Base-by-base conservation (phyloP, 2,329 filamentous ascomycete genomes). In the Colletotrichum eremochloae region DNA sequence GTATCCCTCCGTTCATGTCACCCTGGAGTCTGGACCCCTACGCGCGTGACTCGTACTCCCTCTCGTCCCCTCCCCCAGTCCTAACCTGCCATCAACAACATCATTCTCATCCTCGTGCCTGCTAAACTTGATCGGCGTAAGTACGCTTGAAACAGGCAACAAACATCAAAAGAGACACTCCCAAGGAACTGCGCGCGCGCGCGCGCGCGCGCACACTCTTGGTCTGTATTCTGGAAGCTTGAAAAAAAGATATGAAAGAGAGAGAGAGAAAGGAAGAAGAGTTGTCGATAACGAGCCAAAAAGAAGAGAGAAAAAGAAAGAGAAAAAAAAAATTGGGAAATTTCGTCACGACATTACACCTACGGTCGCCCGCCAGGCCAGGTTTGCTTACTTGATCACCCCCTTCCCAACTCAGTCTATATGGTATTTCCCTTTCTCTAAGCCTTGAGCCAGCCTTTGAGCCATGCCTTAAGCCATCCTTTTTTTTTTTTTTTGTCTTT, bases 391-490 rank as follows among this genome's bases (percentile, higher is more conserved):
- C 67, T 62, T 31, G 56, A 48, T 64, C 40, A 36, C 52, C 40
- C 42, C 14, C 24, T 24, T 24, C 24, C 15, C 18, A 15, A 11
- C 6, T 33, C 56, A 44, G 55, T 74, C 68, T 74, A 74, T 72
- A 53, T 74, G 68, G 72, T 74, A 69, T 74, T 57, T 63, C 63
- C 62, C 46, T 63, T 61, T 65, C 20, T 61, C 52, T 56, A 58
- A 38, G 50, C 31, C n/a, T 24, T 24, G 24, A 24, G 24, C 11
- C 8, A 2, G 4, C 62, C 60, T 31, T 3, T 24, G 24, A 24
- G 15, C 61, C 48, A 31, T 24, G 48, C 24, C 24, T 31, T 31
- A 7, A 1, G 5, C 7, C 24, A 11, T 9, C 2, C n/a, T 44
- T 5, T 44, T n/a, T 20, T 46, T 46, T 46, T 46, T 9, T 46